phyloP scores from a whole-genome alignment of 192 early-diverging fungal genomes.

The Allomyces macrogynus region DNA sequence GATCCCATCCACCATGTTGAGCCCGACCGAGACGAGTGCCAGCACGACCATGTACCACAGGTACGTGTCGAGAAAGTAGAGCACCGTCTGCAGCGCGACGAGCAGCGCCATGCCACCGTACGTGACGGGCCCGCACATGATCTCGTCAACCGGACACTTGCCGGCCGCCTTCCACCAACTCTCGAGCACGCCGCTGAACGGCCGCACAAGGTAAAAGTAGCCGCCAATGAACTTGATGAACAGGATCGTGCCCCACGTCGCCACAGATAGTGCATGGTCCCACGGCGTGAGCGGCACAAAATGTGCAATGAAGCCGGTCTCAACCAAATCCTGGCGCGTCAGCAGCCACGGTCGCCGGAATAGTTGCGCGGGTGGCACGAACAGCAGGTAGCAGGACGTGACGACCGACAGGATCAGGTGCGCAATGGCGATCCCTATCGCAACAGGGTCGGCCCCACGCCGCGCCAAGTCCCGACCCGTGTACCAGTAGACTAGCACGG shows the following conservation, averaged over 20 bases:
- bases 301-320: conserved; percentile 45
- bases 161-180: too few species aligned
- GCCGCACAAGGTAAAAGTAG: conserved; percentile 61
- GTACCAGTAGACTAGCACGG: conserved; percentile 32
- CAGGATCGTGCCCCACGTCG: conserved; percentile 50
- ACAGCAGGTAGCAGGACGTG: conserved; percentile 39
- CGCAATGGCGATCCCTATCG: conserved; percentile 36
- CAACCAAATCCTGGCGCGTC: conserved; percentile 19
- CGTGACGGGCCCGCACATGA: too few species aligned
- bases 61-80: conserved; percentile 71
- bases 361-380: conserved; percentile 41
- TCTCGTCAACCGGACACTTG: too few species aligned
- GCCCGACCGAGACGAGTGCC: conserved; percentile 53
- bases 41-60: conserved; percentile 73
- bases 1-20: conserved; percentile 53
- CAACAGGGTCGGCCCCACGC: conserved; percentile 15
- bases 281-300: conserved; percentile 45
- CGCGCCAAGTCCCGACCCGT: not conserved
- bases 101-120: too few species aligned
- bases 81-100: conserved; percentile 12
- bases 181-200: conserved; percentile 23
- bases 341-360: conserved; percentile 20
- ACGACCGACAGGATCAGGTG: conserved; percentile 49
- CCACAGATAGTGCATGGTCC: conserved; percentile 46
- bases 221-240: conserved; percentile 57